A percentile compares a stretch with the other conserved stretches of the same genome.
Evolutionary conservation across 2,329 filamentous ascomycete species (phyloP).

Genomic region (Teratosphaeria viscida): DNA sequence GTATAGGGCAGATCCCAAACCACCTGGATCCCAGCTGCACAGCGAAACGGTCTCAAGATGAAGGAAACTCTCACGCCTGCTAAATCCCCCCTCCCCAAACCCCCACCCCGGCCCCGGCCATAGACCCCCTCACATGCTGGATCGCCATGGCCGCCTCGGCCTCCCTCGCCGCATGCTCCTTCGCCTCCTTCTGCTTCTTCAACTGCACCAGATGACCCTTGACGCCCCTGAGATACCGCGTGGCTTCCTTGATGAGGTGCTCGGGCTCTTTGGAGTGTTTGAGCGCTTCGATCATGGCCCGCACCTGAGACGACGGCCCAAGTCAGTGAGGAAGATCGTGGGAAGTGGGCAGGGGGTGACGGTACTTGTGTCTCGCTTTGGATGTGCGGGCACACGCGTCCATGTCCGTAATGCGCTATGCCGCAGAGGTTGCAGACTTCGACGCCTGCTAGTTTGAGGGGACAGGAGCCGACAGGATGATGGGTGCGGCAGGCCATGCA

Average conservation of each 20-base stretch:
- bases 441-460: constrained; percentile 47
- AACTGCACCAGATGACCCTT: constrained; percentile 45
- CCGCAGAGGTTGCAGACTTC: constrained; percentile 57
- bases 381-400: constrained; percentile 51
- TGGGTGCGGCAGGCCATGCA: constrained; percentile 45
- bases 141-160: constrained; percentile 4
- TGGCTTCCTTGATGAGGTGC: constrained; percentile 43
- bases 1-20: no score
- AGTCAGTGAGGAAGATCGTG: neutral
- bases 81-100: neutral
- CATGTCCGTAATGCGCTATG: constrained; percentile 48
- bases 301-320: constrained; percentile 37
- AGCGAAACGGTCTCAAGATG: no score
- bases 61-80: neutral
- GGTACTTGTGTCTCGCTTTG: constrained; percentile 42
- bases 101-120: neutral
- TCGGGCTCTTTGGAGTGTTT: constrained; percentile 47
- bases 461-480: constrained; percentile 51
- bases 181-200: constrained; percentile 33
- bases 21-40: no score
- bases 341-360: neutral
- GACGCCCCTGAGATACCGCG: constrained; percentile 47
- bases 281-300: constrained; percentile 53
- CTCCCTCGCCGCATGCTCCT: constrained; percentile 7
- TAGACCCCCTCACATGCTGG: constrained; percentile 2